Percentiles rank a stretch among this genome's conserved stretches.
phyloP scores from a whole-genome alignment of 805 yeast species.

The Blastobotrys muscicola region DNA sequence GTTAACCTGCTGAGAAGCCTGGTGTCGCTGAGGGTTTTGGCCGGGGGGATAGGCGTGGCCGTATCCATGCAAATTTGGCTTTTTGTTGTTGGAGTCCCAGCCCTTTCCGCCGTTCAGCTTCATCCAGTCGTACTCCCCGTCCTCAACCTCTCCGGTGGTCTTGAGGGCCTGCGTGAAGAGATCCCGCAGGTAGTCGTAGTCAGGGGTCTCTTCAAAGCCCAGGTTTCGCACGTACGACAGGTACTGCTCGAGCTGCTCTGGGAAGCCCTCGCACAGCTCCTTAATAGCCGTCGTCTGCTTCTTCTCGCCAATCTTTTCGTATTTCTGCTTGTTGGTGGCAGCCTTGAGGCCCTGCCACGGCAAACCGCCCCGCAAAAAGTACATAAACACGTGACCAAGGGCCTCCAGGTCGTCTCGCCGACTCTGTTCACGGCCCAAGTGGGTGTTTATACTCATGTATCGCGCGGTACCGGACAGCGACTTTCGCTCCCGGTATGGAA shows the following conservation, averaged over 20 bases:
- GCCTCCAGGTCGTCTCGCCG: constrained; percentile 96
- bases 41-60: constrained; percentile 86
- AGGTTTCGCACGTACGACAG: constrained; percentile 79
- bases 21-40: constrained; percentile 11
- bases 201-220: constrained; percentile 90
- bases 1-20: constrained; percentile 24
- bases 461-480: constrained; percentile 97
- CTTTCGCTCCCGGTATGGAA: constrained; percentile 93
- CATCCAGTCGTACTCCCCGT: constrained; percentile 98
- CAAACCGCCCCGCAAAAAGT: constrained; percentile 84
- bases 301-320: constrained; percentile 95
- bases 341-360: constrained; percentile 99
- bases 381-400: constrained; percentile 92
- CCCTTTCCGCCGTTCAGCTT: constrained; percentile 90
- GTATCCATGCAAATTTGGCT: constrained; percentile 91
- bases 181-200: constrained; percentile 75
- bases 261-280: constrained; percentile 82
- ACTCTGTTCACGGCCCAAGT: constrained; percentile 92
- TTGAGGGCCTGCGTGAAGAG: constrained; percentile 71
- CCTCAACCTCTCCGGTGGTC: constrained; percentile 59
- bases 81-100: constrained; percentile 88
- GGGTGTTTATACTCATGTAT: constrained; percentile 96
- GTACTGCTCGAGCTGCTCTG: constrained; percentile 88
- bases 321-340: constrained; percentile 94
- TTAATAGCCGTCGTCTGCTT: constrained; percentile 81